Percentiles rank a stretch among this genome's conserved stretches.
Evolutionary conservation across 2,329 filamentous ascomycete genomes (phyloP).

Genomic region (Trichoderma aggressivum): DNA sequence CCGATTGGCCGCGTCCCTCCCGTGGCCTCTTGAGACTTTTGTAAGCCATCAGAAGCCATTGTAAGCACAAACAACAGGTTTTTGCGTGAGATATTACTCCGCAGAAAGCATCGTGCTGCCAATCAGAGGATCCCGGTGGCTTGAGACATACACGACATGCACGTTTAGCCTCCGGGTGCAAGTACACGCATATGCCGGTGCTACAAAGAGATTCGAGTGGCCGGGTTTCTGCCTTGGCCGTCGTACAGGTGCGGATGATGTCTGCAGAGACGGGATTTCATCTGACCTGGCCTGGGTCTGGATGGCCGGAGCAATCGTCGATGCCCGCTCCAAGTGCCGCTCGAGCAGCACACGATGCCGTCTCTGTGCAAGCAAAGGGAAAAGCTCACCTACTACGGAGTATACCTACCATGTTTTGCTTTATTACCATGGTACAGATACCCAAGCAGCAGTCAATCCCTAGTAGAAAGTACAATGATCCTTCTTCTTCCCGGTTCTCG

Average conservation of each 20-base stretch:
- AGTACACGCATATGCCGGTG: neutral
- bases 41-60: neutral
- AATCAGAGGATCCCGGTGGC: neutral
- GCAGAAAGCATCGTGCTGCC: neutral
- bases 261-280: neutral
- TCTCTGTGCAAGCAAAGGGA: neutral
- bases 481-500: neutral
- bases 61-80: neutral
- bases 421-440: neutral
- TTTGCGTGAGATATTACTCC: neutral
- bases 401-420: neutral
- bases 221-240: neutral
- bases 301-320: neutral
- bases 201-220: neutral
- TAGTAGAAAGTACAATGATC: neutral
- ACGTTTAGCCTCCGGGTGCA: neutral
- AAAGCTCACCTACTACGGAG: neutral
- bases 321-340: neutral
- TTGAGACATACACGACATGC: neutral
- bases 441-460: neutral
- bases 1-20: neutral
- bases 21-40: neutral
- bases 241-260: neutral
- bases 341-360: neutral
- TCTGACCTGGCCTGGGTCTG: neutral